Evolutionary conservation across 768 basidiomycete genomes (phyloP).

Genomic region (Saitozyma podzolica): DNA sequence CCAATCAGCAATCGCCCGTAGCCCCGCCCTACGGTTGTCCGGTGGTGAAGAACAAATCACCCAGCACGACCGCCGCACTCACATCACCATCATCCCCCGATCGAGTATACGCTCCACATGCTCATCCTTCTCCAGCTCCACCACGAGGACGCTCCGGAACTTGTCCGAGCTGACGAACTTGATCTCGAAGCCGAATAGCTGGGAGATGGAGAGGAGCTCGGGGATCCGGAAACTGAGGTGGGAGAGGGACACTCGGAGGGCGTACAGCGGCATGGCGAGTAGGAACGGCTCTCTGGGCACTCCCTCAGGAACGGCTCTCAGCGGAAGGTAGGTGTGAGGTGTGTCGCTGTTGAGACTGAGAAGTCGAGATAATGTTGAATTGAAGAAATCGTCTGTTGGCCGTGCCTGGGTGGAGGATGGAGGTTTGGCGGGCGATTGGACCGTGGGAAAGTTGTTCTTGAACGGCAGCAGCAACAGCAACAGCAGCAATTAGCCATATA

Average conservation of each 20-base stretch:
- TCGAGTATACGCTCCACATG: slow-evolving; percentile 72
- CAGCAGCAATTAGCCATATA: too few species aligned
- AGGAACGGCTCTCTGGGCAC: too few species aligned
- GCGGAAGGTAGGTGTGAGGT: too few species aligned
- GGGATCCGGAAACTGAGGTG: slow-evolving; percentile 82
- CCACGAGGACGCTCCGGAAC: slow-evolving; percentile 28
- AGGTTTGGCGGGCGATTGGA: too few species aligned
- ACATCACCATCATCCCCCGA: slow-evolving; percentile 84
- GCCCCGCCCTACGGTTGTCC: neutral
- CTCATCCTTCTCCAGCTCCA: slow-evolving; percentile 64
- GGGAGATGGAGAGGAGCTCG: slow-evolving; percentile 73
- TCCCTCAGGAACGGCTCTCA: too few species aligned
- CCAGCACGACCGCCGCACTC: slow-evolving; percentile 30
- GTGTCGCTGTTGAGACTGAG: too few species aligned
- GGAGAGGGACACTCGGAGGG: slow-evolving; percentile 76
- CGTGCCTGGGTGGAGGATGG: too few species aligned
- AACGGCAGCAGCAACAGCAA: too few species aligned
- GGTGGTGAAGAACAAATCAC: neutral
- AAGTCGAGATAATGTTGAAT: too few species aligned
- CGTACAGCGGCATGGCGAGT: slow-evolving; percentile 54
- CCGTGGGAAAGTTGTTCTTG: too few species aligned
- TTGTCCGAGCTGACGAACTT: slow-evolving; percentile 59
- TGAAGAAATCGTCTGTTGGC: too few species aligned
- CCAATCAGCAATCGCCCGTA: slow-evolving; percentile 3
- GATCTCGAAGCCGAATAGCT: slow-evolving; percentile 68